Percentiles rank a stretch among this genome's conserved stretches.
Conservation (phyloP, 2,329 filamentous ascomycete genomes). For the Pseudogymnoascus sp. region DNA sequence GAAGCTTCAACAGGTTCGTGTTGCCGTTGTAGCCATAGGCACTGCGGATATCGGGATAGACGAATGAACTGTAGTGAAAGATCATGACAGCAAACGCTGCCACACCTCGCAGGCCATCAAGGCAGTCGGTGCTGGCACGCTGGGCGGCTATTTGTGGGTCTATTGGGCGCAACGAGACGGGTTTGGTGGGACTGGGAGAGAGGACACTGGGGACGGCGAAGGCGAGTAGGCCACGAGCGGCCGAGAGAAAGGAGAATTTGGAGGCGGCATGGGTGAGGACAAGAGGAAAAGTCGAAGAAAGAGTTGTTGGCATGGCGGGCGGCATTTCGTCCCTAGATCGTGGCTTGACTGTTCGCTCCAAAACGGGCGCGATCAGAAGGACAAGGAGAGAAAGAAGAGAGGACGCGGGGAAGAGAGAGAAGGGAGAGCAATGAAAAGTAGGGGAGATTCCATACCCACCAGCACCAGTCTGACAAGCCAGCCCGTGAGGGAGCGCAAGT, state of each 20-base stretch:
- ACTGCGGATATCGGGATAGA: not conserved
- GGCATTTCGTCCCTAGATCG: not conserved
- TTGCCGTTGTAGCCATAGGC: slow-evolving; percentile 29
- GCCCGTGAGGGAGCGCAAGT: not conserved
- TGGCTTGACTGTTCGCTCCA: slow-evolving; percentile 1
- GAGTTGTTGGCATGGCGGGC: not conserved
- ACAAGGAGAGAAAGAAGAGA: not conserved
- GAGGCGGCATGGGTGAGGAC: not conserved
- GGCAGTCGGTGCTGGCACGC: slow-evolving; percentile 1
- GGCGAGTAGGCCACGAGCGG: not conserved
- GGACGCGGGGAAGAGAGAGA: not conserved
- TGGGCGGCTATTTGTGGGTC: slow-evolving; percentile 6
- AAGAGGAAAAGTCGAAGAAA: not conserved
- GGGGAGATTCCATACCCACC: not conserved
- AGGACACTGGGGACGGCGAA: slow-evolving; percentile 1
- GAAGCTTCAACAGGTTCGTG: slow-evolving; percentile 33
- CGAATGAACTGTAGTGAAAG: not conserved
- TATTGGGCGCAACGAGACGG: not conserved
- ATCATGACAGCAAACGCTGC: slow-evolving; percentile 2
- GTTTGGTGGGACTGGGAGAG: not conserved
- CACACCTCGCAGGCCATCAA: not conserved
- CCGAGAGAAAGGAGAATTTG: not conserved
- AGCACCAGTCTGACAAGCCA: not conserved
- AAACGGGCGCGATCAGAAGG: not conserved
- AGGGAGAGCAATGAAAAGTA: not conserved